Conservation (phyloP, 2,329 filamentous ascomycete genomes). For the Aspergillus fijiensis region DNA sequence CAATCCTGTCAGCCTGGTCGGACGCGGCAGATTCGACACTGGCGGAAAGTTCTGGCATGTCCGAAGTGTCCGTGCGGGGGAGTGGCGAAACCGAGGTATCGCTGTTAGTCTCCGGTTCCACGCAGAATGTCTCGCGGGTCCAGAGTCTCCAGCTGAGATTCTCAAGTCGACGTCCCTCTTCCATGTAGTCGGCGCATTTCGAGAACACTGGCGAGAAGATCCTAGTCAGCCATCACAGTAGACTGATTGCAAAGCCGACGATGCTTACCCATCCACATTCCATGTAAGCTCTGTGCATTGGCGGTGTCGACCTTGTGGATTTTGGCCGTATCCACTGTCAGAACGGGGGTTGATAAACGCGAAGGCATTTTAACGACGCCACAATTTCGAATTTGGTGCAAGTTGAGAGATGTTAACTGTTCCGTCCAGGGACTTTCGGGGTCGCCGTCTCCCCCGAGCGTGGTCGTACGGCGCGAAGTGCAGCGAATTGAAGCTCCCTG, state of each 20-base stretch:
- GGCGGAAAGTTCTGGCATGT: slow-evolving; percentile 70
- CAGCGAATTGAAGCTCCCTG: slow-evolving; percentile 21
- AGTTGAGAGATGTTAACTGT: slow-evolving; percentile 1
- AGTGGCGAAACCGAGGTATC: slow-evolving; percentile 51
- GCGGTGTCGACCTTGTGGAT: slow-evolving; percentile 94
- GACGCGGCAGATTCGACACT: slow-evolving; percentile 71
- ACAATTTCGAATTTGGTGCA: slow-evolving; percentile 21
- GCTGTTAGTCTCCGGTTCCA: slow-evolving; percentile 59
- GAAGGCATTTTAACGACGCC: slow-evolving; percentile 67
- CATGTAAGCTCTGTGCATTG: slow-evolving; percentile 89
- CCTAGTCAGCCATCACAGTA: slow-evolving; percentile 24
- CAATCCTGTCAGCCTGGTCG: slow-evolving; percentile 58
- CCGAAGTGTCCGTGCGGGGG: slow-evolving; percentile 47
- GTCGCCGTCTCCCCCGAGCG: slow-evolving; percentile 46
- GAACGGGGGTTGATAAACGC: slow-evolving; percentile 76
- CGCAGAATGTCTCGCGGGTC: slow-evolving; percentile 91
- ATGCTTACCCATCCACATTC: slow-evolving; percentile 90
- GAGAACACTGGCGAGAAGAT: slow-evolving; percentile 69
- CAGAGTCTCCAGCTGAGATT: slow-evolving; percentile 95
- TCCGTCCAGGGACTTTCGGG: slow-evolving; percentile 31
- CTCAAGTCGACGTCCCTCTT: slow-evolving; percentile 87
- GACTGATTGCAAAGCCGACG: neutral
- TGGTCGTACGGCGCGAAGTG: slow-evolving; percentile 42
- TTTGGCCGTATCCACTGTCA: slow-evolving; percentile 86
- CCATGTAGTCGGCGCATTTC: slow-evolving; percentile 88